These are phyloP conservation scores for Mucor velutinosus DNA, from an alignment of 371 early-diverging fungal species.

Conservation along the genomic window DNA sequence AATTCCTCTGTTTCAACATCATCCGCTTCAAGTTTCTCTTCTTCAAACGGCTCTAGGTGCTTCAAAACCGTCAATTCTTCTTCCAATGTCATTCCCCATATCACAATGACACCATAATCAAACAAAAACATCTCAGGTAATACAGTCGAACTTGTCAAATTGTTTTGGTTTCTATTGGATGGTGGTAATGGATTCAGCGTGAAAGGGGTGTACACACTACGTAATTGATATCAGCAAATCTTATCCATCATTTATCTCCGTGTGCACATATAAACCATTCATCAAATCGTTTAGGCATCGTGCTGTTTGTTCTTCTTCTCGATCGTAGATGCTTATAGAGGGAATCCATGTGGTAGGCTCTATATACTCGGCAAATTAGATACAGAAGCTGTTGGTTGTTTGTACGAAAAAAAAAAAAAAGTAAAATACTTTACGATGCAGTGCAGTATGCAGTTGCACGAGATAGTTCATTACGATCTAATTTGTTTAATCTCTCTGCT, in stretches of 20 bases:
- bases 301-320: constrained; percentile 36
- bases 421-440: constrained; percentile 48
- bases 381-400: neutral
- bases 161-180: constrained; percentile 2
- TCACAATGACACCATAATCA: constrained; percentile 93
- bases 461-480: constrained; percentile 41
- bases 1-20: constrained; percentile 92
- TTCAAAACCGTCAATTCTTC: constrained; percentile 80
- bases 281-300: constrained; percentile 48
- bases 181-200: constrained; percentile 43
- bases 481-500: constrained; percentile 44
- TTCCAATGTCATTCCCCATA: constrained; percentile 90
- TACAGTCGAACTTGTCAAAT: neutral
- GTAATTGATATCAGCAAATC: neutral
- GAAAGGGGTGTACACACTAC: constrained; percentile 45
- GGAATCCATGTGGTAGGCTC: constrained; percentile 64
- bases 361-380: neutral
- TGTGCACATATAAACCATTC: constrained; percentile 28
- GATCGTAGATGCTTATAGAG: constrained; percentile 56
- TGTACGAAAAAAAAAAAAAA: too few species aligned
- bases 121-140: constrained; percentile 78
- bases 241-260: neutral
- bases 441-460: constrained; percentile 93
- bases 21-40: constrained; percentile 66
- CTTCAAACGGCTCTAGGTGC: constrained; percentile 68